A percentile compares a stretch with the other conserved stretches of the same genome.
Evolutionary conservation across 371 early-diverging fungal genomes (phyloP).

Genomic region (Blastocladiella emersonii): DNA sequence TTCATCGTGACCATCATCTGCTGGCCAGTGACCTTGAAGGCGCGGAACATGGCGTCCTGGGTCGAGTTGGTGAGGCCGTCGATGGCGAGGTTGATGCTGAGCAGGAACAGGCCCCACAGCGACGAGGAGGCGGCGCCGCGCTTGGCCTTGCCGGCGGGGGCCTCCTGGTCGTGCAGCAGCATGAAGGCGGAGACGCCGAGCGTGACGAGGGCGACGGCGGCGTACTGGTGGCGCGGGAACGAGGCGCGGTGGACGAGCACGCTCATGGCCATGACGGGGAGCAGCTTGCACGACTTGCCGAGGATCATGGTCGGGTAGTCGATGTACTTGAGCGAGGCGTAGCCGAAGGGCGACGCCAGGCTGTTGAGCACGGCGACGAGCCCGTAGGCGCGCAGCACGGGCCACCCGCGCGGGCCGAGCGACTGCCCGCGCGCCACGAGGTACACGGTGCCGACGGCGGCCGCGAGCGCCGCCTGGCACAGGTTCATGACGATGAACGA

Average conservation of each 20-base stretch:
- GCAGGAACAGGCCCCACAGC: conserved; percentile 64
- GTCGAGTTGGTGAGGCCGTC: conserved; percentile 96
- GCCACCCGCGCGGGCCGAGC: conserved; percentile 21
- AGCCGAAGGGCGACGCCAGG: conserved; percentile 83
- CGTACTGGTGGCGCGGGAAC: conserved; percentile 69
- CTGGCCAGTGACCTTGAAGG: conserved; percentile 59
- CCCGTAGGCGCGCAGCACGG: conserved; percentile 40
- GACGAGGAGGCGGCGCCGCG: conserved; percentile 28
- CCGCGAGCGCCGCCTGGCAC: conserved; percentile 64
- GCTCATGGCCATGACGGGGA: conserved; percentile 93
- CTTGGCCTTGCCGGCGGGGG: conserved; percentile 24
- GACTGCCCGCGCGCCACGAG: conserved; percentile 19
- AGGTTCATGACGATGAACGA: conserved; percentile 80
- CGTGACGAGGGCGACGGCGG: conserved; percentile 71
- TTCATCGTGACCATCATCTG: conserved; percentile 98
- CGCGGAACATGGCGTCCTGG: conserved; percentile 85
- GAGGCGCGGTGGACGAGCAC: conserved; percentile 72
- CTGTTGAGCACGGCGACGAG: conserved; percentile 63
- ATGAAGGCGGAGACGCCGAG: conserved; percentile 85
- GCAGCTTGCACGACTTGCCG: conserved; percentile 93
- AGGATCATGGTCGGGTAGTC: conserved; percentile 95
- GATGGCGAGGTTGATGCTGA: conserved; percentile 67
- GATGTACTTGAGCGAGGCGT: conserved; percentile 80
- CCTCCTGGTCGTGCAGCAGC: conserved; percentile 46
- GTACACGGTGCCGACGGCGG: conserved; percentile 59